Conservation (phyloP, 768 basidiomycete genomes). For the Vishniacozyma victoriae region DNA sequence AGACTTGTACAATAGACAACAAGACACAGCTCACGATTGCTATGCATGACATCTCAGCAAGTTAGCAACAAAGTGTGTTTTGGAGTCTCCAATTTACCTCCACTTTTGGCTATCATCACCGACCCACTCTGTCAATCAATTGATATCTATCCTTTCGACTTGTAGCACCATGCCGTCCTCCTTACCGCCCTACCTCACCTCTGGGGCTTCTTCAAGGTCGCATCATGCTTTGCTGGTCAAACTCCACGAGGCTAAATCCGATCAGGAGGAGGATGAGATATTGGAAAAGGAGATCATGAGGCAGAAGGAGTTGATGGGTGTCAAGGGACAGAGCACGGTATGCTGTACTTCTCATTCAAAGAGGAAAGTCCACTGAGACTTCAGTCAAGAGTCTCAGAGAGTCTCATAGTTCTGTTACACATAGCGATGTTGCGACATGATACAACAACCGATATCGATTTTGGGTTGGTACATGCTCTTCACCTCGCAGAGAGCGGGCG, state of each 20-base stretch:
- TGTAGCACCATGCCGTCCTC: conserved; percentile 13
- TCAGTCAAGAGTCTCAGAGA: conserved; percentile 25
- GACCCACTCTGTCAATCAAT: no score
- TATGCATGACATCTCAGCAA: no score
- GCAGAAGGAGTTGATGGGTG: conserved; percentile 7
- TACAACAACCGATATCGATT: conserved; percentile 6
- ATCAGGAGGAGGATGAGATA: conserved; percentile 27
- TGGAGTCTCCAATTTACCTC: no score
- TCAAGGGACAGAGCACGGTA: conserved; percentile 8
- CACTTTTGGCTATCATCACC: no score
- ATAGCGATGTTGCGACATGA: conserved; percentile 10
- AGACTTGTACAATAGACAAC: no score
- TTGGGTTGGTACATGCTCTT: conserved; percentile 24
- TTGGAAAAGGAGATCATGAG: conserved; percentile 10
- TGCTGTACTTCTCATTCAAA: conserved; percentile 1
- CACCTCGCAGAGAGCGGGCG: conserved; percentile 25
- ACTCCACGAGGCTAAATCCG: conserved; percentile 20
- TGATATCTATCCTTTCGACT: no score
- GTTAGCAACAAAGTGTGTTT: no score
- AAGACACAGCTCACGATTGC: no score
- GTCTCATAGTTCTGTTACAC: conserved; percentile 32
- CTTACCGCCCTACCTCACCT: conserved; percentile 34
- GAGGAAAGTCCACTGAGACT: not conserved
- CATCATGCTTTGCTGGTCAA: conserved; percentile 34
- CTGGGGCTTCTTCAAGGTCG: conserved; percentile 33